Evolutionary conservation across 306 rosid genomes (phyloP).

Genomic region (Dryas octopetala): DNA sequence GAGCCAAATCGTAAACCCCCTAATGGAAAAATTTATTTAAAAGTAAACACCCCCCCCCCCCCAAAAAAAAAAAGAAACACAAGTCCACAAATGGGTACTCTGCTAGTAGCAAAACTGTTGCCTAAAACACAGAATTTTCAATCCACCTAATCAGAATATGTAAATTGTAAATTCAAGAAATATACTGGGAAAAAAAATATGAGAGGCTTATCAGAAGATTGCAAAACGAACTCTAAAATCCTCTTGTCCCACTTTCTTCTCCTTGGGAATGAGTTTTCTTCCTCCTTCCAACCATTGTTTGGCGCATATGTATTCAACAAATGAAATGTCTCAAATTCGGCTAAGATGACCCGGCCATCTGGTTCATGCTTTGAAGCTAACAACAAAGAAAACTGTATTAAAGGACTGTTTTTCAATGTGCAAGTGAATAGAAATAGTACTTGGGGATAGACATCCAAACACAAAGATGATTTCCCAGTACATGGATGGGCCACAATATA

Average conservation of each 20-base stretch:
- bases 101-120: too few species aligned
- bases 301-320: constrained; percentile 86
- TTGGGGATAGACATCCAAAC: background rate
- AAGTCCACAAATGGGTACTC: too few species aligned
- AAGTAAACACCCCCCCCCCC: constrained; percentile 47
- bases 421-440: constrained; percentile 9
- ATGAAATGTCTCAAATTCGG: constrained; percentile 77
- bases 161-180: background rate
- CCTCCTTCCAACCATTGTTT: constrained; percentile 99
- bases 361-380: constrained; percentile 92
- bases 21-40: too few species aligned
- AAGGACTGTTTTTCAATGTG: constrained; percentile 23
- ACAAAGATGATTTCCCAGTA: background rate
- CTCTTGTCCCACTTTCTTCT: constrained; percentile 99
- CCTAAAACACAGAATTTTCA: constrained; percentile 7
- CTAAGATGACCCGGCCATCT: constrained; percentile 91
- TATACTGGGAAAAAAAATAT: constrained; percentile 6
- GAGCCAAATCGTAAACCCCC: constrained; percentile 63
- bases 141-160: background rate
- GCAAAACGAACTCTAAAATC: constrained; percentile 70
- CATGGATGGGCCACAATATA: background rate
- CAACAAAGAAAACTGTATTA: constrained; percentile 27
- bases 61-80: constrained; percentile 2
- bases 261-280: constrained; percentile 82
- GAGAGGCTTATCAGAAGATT: constrained; percentile 84